These are phyloP conservation scores for Fusarium succisae DNA, from an alignment of 2,329 filamentous ascomycete species.

Conservation along the genomic window DNA sequence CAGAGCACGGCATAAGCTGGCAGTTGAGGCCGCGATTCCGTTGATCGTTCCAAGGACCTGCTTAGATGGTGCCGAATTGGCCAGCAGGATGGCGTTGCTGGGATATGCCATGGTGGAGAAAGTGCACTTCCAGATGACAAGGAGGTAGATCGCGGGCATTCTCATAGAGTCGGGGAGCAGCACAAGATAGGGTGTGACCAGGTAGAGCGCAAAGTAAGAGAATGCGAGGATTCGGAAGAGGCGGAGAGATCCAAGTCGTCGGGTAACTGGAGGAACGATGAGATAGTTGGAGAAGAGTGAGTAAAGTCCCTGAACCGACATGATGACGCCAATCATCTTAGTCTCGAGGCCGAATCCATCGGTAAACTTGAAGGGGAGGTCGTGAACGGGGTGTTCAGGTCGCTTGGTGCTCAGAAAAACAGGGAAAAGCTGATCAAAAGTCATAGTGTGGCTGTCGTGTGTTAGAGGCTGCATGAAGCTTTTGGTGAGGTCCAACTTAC, in stretches of 20 bases:
- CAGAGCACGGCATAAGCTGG: slow-evolving; percentile 86
- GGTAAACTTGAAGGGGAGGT: slow-evolving; percentile 86
- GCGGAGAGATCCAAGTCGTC: slow-evolving; percentile 78
- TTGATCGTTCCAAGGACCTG: slow-evolving; percentile 91
- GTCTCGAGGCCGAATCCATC: slow-evolving; percentile 87
- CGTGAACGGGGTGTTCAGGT: slow-evolving; percentile 59
- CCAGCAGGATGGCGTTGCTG: slow-evolving; percentile 86
- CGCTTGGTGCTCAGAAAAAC: slow-evolving; percentile 82
- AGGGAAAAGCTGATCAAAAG: slow-evolving; percentile 92
- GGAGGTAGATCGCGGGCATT: slow-evolving; percentile 77
- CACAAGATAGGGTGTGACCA: slow-evolving; percentile 88
- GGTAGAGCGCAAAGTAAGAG: slow-evolving; percentile 87
- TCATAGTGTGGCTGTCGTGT: slow-evolving; percentile 86
- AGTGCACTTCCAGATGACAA: slow-evolving; percentile 92
- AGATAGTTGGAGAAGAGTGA: slow-evolving; percentile 88
- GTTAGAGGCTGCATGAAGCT: slow-evolving; percentile 20
- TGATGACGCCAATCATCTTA: slow-evolving; percentile 85
- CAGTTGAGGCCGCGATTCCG: slow-evolving; percentile 89
- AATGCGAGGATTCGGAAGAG: slow-evolving; percentile 85
- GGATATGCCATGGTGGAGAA: slow-evolving; percentile 93
- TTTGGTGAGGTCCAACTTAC: slow-evolving; percentile 66
- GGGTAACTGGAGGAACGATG: slow-evolving; percentile 81
- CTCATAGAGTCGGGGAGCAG: slow-evolving; percentile 78
- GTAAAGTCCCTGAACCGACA: slow-evolving; percentile 88
- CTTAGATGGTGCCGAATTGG: slow-evolving; percentile 86